Evolutionary conservation across 2,329 filamentous ascomycete genomes (phyloP).

Genomic region (Fusarium palustre): DNA sequence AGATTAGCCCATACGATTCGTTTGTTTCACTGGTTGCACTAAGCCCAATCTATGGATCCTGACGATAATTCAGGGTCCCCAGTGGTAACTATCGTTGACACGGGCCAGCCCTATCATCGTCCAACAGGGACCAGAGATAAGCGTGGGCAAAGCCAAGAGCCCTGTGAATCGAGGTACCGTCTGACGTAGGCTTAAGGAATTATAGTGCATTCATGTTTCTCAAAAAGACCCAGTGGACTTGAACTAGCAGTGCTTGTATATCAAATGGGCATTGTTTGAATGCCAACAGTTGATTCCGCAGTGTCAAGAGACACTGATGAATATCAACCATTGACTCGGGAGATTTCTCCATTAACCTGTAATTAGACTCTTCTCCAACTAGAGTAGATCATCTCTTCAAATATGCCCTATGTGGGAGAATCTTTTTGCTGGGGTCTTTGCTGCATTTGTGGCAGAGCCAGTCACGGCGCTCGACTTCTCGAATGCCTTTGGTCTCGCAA

Average conservation of each 20-base stretch:
- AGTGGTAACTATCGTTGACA: background rate
- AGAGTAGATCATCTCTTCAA: background rate
- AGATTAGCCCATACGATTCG: background rate
- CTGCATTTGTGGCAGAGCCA: background rate
- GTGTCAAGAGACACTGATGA: background rate
- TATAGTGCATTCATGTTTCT: background rate
- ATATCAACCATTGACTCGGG: fast-evolving
- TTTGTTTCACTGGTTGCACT: background rate
- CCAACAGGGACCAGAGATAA: background rate
- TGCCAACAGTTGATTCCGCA: background rate
- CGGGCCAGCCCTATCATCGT: background rate
- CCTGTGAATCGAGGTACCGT: background rate
- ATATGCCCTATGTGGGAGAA: background rate
- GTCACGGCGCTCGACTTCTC: background rate
- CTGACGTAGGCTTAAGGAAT: background rate
- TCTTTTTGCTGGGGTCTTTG: background rate
- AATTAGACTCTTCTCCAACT: background rate
- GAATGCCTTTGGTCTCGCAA: background rate
- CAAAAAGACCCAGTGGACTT: fast-evolving
- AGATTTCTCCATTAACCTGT: background rate
- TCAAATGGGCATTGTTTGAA: background rate
- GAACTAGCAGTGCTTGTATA: background rate
- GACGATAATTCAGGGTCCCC: background rate
- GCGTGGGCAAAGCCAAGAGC: background rate
- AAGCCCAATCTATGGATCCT: background rate